Evolutionary conservation across 495 filamentous ascomycete genomes (phyloP).

Genomic region (Penicillium simplicissimum): DNA sequence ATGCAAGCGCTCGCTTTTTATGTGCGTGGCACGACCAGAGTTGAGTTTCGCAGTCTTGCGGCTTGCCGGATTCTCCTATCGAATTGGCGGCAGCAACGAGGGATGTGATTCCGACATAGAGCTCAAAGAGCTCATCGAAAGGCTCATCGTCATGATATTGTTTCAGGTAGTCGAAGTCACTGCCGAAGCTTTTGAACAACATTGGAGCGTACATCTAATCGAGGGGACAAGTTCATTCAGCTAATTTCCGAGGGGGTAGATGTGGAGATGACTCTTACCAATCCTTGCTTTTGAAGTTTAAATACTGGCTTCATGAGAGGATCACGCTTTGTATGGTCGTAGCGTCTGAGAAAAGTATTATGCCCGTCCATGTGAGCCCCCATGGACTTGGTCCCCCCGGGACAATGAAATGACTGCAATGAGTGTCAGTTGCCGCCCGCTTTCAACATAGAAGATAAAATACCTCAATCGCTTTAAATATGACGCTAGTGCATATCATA

Average conservation of each 20-base stretch:
- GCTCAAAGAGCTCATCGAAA: slow-evolving; percentile 10
- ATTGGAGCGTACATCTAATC: slow-evolving; percentile 3
- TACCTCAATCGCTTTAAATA: slow-evolving; percentile 5
- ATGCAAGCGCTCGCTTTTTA: neutral
- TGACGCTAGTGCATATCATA: neutral
- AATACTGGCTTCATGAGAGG: neutral
- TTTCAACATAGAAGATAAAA: neutral
- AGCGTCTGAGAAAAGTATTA: neutral
- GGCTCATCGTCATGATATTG: neutral
- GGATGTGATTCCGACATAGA: slow-evolving; percentile 8
- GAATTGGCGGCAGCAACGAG: slow-evolving; percentile 1
- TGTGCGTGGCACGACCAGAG: neutral
- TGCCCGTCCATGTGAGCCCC: slow-evolving; percentile 2
- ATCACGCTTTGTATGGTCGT: neutral
- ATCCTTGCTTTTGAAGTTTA: slow-evolving; percentile 3
- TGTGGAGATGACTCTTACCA: neutral
- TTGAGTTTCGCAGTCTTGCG: neutral
- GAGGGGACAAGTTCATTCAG: neutral
- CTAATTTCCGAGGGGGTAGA: neutral
- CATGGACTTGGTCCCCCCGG: neutral
- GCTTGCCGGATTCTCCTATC: neutral
- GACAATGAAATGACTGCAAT: neutral
- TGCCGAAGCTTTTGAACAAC: neutral
- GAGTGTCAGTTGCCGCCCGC: neutral
- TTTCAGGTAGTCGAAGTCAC: slow-evolving; percentile 6